Base-by-base conservation (phyloP, 352 stramenopile genomes). In the Pythium dissotocum region DNA sequence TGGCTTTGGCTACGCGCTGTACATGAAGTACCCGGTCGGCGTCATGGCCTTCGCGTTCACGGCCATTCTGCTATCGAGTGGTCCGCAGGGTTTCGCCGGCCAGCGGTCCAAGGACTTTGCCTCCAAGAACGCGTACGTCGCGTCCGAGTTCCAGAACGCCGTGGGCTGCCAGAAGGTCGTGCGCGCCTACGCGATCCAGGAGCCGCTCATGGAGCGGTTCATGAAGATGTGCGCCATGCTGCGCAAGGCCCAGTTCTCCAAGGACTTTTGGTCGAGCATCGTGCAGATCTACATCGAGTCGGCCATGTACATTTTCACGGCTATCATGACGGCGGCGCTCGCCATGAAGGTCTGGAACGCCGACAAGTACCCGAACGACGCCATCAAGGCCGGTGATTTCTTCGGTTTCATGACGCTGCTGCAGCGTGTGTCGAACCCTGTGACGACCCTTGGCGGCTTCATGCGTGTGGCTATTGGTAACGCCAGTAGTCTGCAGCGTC, bases 231-330 rank as follows among this genome's bases (percentile, higher is more conserved):
- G 79, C 54, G 67, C 61, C 5, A 72, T 67, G 33, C 62, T 96
- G 64, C 78, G 87, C 40, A 93, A 91, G 65, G 91, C 88, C 66
- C 87, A 95, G 72, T 95, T 96, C 73, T 88, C 77, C 26, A 96
- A 95, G 67, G 87, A 95, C 61, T 94, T 96, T 54, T 96, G 88
- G 88, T 91, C 87, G 35, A 93, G 86, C 62, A 82, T 96, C 55
- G 88, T 96, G 63, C 88, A 96, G 73, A 96, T 96, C 57, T 94
- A 96, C 78, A 93, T 96, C 55, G 87, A 95, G 65, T 93, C 84
- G 42, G 85, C 84, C 26, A 96, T 96, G 88, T 95, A 91, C 73
- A 93, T 95, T 73, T 96, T 96, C 73, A 87, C 88, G 54, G 84
- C 87, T 7, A 89, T 95, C 67, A 92, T 96, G 81, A 95, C 85